phyloP scores from a whole-genome alignment of 345 rosid genomes.

The Linum tenue region DNA sequence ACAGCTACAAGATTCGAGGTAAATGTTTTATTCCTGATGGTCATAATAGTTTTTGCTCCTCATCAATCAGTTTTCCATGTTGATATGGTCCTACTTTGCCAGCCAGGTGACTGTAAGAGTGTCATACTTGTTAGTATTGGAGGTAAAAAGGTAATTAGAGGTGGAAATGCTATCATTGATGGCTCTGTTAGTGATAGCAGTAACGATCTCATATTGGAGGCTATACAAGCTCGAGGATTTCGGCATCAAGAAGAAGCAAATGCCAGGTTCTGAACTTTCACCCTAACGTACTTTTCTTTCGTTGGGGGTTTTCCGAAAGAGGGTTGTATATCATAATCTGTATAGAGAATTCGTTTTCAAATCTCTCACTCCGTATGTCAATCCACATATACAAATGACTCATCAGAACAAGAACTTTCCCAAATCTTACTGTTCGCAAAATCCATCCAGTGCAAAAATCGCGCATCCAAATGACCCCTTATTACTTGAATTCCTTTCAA shows the following conservation, averaged over 20 bases:
- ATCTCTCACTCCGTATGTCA: no score
- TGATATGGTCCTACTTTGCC: conserved; percentile 23
- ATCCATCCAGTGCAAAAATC: no score
- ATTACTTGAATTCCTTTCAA: not conserved
- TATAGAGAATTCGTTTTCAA: no score
- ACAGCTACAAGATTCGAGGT: conserved; percentile 97
- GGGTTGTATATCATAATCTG: no score
- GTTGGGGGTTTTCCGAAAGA: no score
- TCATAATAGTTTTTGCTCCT: not conserved
- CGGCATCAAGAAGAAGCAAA: conserved; percentile 45
- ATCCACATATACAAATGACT: no score
- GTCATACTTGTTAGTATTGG: conserved; percentile 76
- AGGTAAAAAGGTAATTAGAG: conserved; percentile 65
- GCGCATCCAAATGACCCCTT: no score
- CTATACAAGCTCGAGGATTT: conserved; percentile 33
- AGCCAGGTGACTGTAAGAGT: conserved; percentile 90
- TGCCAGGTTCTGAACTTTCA: conserved; percentile 49
- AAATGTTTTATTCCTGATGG: conserved; percentile 6
- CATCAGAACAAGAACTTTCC: no score
- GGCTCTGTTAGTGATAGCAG: conserved; percentile 41
- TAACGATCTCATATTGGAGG: conserved; percentile 34
- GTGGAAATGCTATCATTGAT: conserved; percentile 75
- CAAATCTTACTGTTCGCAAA: no score
- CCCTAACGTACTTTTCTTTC: conserved; percentile 7
- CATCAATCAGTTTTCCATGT: not conserved